A percentile compares a stretch with the other conserved stretches of the same genome.
phyloP scores from a whole-genome alignment of 1,284 basidiomycete species.

The Psilocybe mexicana region DNA sequence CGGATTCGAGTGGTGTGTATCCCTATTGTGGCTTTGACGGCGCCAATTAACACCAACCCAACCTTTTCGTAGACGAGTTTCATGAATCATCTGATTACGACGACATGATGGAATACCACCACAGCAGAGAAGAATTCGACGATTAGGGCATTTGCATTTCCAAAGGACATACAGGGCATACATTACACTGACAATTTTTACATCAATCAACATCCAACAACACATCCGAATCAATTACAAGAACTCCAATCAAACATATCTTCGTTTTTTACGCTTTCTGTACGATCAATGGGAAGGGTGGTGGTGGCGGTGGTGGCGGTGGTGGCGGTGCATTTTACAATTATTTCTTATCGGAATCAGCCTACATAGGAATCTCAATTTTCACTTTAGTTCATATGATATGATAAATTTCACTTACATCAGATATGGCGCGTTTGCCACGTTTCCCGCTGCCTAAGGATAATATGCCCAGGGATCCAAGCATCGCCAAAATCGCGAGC shows the following conservation, averaged over 20 bases:
- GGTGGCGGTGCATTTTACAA: neutral
- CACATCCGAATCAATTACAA: neutral
- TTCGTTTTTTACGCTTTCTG: neutral
- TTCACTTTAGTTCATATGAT: neutral
- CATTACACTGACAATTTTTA: neutral
- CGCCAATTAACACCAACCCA: constrained; percentile 1
- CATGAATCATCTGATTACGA: constrained; percentile 47
- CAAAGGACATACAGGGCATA: neutral
- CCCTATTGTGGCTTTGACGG: neutral
- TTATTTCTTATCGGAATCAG: constrained; percentile 5
- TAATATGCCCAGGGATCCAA: constrained; percentile 49
- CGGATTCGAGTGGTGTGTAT: constrained; percentile 54
- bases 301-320: no score
- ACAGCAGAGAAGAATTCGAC: constrained; percentile 4
- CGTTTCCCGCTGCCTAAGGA: constrained; percentile 31
- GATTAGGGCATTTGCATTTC: neutral
- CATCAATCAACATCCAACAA: neutral
- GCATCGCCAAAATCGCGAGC: constrained; percentile 37
- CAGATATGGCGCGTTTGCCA: neutral
- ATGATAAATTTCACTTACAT: neutral
- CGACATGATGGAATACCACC: constrained; percentile 21
- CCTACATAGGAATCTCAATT: neutral
- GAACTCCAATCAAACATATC: neutral
- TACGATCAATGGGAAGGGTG: neutral
- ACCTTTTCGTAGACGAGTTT: constrained; percentile 38